Evolutionary conservation across 805 yeast species (phyloP), one percentile per base, ranked within the genome.

Genomic region (Zygoascus bituminiphila): DNA sequence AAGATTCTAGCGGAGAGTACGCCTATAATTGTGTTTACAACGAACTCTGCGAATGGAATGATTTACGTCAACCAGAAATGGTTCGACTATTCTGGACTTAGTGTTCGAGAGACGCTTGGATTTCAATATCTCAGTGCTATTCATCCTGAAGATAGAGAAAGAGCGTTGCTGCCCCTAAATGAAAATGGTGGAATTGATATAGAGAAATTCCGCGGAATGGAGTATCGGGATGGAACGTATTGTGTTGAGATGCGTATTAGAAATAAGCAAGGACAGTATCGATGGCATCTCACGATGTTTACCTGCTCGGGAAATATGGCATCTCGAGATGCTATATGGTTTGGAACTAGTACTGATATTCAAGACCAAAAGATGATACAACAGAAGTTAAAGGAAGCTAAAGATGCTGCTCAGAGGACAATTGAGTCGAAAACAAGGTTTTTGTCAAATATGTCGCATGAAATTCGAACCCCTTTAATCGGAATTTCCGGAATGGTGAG

Each of bases 341-440:
- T 64, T 48, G 67, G 67, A 5, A 60, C 66, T 9, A 59, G 63
- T 37, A 63, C 67, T 3, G 66, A 63, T 51, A 63, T 63, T 42
- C 57, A 63, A 35, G 65, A 61, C 49, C 67, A 63, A 39, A 62
- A 61, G 52, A 40, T 58, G 45, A 54, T 61, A 7, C 66, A 63
- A 44, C 62, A 63, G 51, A 63, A 62, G 38, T 52, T 63, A 8
- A 50, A 60, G 40, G 63, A 59, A 44, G 65, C 67, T 26, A 63
- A 63, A 46, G 63, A 62, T 40, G 61, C 62, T 6, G 67, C 67
- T n/a, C 67, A 63, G 49, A 47, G 60, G 22, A 58, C 63, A 2
- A 62, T 63, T 50, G 63, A 62, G 44, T 55, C 62, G 23, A 74
- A 74, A 58, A 53, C 71, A 31, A 55, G 68, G 26, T 64, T 64